These are phyloP conservation scores for Pseudohyphozyma bogoriensis DNA, from an alignment of 768 basidiomycete species.

Conservation along the genomic window DNA sequence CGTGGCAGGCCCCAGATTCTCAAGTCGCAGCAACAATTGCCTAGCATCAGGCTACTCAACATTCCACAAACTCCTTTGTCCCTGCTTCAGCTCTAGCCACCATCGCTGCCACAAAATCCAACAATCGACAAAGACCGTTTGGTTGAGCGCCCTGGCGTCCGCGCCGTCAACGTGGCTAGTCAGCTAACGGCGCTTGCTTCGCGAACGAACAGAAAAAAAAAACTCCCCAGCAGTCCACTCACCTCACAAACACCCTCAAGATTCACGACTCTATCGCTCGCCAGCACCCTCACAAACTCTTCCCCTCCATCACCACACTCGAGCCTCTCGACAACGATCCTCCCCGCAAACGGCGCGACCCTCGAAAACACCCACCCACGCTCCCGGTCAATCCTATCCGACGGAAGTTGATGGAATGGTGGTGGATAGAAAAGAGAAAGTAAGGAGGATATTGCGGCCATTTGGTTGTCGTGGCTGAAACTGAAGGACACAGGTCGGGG, in stretches of 20 bases:
- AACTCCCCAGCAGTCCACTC: too few relatives aligned
- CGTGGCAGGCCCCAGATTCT: too few relatives aligned
- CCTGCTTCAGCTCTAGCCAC: too few relatives aligned
- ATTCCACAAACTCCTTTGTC: too few relatives aligned
- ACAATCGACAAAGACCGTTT: too few relatives aligned
- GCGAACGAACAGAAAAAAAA: too few relatives aligned
- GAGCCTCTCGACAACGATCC: not conserved
- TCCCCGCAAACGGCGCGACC: not conserved
- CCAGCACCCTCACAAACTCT: not conserved
- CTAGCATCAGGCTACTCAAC: too few relatives aligned
- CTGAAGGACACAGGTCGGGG: not conserved
- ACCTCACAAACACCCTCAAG: not conserved
- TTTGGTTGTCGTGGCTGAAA: not conserved
- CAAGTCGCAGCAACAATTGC: too few relatives aligned
- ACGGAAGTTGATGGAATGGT: not conserved
- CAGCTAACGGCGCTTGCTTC: too few relatives aligned
- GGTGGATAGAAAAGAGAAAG: not conserved
- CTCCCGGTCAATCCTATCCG: not conserved
- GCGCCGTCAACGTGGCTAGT: too few relatives aligned
- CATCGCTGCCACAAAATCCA: too few relatives aligned
- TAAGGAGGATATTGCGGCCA: not conserved
- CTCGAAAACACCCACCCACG: not conserved
- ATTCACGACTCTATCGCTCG: not conserved
- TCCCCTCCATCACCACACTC: not conserved
- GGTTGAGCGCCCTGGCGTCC: too few relatives aligned